These are phyloP conservation scores for Dioscorea zingiberensis DNA, from an alignment of 106 monocot species.

Conservation along the genomic window DNA sequence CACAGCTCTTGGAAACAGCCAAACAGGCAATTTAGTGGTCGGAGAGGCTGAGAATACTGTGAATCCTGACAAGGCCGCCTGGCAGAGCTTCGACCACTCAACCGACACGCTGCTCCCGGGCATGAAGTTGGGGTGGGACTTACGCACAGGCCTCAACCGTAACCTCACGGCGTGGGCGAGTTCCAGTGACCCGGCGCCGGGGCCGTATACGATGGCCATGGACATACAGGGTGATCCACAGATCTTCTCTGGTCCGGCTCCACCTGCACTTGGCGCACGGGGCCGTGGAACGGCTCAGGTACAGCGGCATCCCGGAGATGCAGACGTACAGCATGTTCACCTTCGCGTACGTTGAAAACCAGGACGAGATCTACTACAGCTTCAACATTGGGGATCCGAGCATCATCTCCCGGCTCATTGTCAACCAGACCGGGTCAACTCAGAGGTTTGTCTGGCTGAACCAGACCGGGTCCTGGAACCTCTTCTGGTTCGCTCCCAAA, in stretches of 20 bases:
- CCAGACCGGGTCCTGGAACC: not conserved
- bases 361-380: conserved; percentile 10
- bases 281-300: conserved; percentile 30
- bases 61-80: not conserved
- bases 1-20: conserved; percentile 33
- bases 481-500: not conserved
- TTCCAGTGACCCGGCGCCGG: conserved; percentile 28
- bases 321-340: conserved; percentile 4
- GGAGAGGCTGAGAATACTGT: not conserved
- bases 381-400: not conserved
- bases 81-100: conserved; percentile 69
- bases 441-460: not conserved
- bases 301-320: conserved; percentile 28
- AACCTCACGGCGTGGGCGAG: conserved; percentile 31
- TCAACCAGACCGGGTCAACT: not conserved
- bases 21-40: conserved; percentile 45
- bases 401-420: conserved; percentile 5
- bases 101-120: conserved; percentile 54
- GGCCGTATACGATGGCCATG: conserved; percentile 7
- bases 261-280: conserved; percentile 1
- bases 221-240: not conserved
- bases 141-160: conserved; percentile 14
- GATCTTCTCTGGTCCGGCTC: not conserved
- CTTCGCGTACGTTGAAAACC: conserved; percentile 4
- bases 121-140: conserved; percentile 43